Conservation (phyloP, 345 rosid genomes). For the Brassica carinata region DNA sequence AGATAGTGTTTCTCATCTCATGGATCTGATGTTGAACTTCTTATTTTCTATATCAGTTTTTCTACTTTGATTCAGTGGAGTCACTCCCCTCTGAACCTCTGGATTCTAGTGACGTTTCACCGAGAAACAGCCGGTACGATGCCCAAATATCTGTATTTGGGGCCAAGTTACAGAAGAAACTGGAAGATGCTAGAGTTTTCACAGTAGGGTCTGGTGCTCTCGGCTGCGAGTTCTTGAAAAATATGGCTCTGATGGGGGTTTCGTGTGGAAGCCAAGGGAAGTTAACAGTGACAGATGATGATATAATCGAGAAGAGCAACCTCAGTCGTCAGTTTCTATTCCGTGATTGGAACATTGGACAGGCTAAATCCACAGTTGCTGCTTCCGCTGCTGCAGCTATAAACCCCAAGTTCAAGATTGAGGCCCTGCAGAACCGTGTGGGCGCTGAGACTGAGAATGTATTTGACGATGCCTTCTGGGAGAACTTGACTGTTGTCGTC, state of each 20-base stretch:
- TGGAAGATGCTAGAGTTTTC: conserved; percentile 83
- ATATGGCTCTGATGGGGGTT: conserved; percentile 94
- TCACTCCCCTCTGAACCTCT: conserved; percentile 78
- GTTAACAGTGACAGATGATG: conserved; percentile 93
- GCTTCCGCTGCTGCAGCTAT: conserved; percentile 85
- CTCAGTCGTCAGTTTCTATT: conserved; percentile 97
- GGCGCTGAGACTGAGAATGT: conserved; percentile 90
- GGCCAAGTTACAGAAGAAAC: conserved; percentile 85
- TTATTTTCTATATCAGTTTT: conserved; percentile 64
- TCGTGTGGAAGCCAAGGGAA: conserved; percentile 82
- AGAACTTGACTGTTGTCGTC: conserved; percentile 72
- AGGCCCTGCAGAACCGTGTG: conserved; percentile 94
- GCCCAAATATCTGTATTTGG: conserved; percentile 99
- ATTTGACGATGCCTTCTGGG: conserved; percentile 90
- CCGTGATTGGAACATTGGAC: conserved; percentile 99
- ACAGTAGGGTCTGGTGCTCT: conserved; percentile 98
- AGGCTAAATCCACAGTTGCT: conserved; percentile 97
- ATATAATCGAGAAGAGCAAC: conserved; percentile 97
- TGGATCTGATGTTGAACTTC: conserved; percentile 18
- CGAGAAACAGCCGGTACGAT: conserved; percentile 81
- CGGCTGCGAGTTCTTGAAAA: conserved; percentile 96
- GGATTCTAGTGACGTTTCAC: conserved; percentile 67
- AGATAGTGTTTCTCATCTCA: neutral
- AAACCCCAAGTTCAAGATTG: conserved; percentile 72
- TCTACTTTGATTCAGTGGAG: conserved; percentile 94